Evolutionary conservation across 352 stramenopile genomes (phyloP).

Genomic region (Lagenidium giganteum): DNA sequence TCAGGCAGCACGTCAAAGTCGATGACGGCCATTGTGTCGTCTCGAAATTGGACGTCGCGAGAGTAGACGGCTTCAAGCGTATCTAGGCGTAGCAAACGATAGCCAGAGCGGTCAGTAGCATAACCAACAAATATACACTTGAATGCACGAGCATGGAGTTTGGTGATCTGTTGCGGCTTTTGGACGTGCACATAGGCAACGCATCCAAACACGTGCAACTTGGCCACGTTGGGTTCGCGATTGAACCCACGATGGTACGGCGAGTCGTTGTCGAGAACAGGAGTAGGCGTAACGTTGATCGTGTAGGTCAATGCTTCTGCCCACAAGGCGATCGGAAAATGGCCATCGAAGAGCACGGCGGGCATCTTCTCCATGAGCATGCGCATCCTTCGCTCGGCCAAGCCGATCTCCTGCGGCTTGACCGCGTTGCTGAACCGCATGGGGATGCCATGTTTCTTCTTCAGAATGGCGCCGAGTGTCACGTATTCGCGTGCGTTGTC

Average conservation of each 20-base stretch:
- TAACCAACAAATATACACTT: constrained; percentile 19
- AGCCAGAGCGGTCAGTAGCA: constrained; percentile 6
- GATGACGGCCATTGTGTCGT: constrained; percentile 8
- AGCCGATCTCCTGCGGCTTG: constrained; percentile 4
- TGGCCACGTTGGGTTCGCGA: too few species aligned
- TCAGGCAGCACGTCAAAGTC: neutral
- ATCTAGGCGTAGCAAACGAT: constrained; percentile 3
- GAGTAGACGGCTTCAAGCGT: constrained; percentile 1
- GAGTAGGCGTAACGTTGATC: constrained; percentile 8
- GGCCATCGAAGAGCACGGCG: constrained; percentile 3
- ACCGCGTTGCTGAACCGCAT: constrained; percentile 8
- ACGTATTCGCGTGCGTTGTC: constrained; percentile 15
- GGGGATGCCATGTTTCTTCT: constrained; percentile 3
- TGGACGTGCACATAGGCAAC: too few species aligned
- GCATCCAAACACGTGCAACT: too few species aligned
- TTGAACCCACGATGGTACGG: constrained; percentile 1
- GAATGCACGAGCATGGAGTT: constrained; percentile 1
- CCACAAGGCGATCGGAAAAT: constrained; percentile 2
- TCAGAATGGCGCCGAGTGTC: constrained; percentile 2
- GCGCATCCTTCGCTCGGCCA: constrained; percentile 7
- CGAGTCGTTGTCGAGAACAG: constrained; percentile 2
- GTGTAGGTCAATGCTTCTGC: constrained; percentile 3
- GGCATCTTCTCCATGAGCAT: constrained; percentile 15
- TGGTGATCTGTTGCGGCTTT: too few species aligned
- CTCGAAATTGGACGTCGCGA: constrained; percentile 13